Evolutionary conservation across 768 basidiomycete species (phyloP), one percentile per base, ranked within the genome.

Genomic region (Macrolepiota fuliginosa): DNA sequence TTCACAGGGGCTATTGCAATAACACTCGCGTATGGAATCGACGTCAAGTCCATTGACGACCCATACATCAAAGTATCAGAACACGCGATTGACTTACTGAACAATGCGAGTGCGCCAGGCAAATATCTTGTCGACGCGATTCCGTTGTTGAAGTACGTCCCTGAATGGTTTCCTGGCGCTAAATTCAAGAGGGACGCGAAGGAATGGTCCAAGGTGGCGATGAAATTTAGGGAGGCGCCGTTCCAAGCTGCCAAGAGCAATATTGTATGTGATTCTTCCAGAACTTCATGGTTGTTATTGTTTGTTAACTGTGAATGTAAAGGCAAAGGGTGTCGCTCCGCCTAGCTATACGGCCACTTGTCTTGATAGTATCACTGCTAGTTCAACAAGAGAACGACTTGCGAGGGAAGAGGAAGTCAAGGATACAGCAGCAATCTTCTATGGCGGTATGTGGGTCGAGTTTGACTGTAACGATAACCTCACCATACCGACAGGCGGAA

Each of bases 141-240:
- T 24, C 73, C 76, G 0, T 25, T 68, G 13, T 62, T 76, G 36
- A 70, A 69, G 66, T 68, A 80, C 63, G 62, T 86, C 3, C 86
- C 86, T 0, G 62, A 68, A 45, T 87, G 83, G 85, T 68, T 82
- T 35, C 86, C 86, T 5, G 86, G 85, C 12, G 79, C 82, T 0
- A 74, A 74, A 0, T 88, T 86, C 76, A 77, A 81, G 67, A 73
- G 73, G 15, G 78, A 82, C 53, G 84, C 83, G 0, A 67, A 39
- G 3, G 62, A 63, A 3, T 86, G 84, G 84, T 70, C 69, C 12
- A 68, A 66, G 46, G 63, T 69, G 9, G 68, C 73, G 12, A 50
- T 69, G 15, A 66, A 72, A 12, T 74, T 78, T 72, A 63, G 72
- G 32, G 70, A 76, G 11, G 64, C 68, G 22, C 79, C 80, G 0